These are phyloP conservation scores for Penicillium goetzii DNA, from an alignment of 495 filamentous ascomycete genomes.

Conservation along the genomic window DNA sequence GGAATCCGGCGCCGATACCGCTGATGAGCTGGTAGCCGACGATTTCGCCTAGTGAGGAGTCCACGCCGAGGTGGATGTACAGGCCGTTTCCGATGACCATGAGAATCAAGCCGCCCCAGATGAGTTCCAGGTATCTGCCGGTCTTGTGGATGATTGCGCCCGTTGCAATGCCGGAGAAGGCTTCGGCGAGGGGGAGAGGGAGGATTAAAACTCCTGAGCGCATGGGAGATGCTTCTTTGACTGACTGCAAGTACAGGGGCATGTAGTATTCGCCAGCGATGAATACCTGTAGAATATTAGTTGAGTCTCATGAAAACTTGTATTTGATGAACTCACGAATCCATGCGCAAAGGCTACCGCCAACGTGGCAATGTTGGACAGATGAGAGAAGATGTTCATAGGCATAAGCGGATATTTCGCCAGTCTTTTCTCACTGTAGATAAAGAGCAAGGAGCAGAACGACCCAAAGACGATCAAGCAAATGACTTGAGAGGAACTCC, in stretches of 20 bases:
- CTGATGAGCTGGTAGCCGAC: conserved; percentile 64
- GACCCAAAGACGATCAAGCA: conserved; percentile 77
- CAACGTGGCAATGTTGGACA: conserved; percentile 63
- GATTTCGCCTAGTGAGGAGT: conserved; percentile 47
- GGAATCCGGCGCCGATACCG: conserved; percentile 55
- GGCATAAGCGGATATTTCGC: conserved; percentile 81
- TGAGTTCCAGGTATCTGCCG: conserved; percentile 61
- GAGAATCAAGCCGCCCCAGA: conserved; percentile 52
- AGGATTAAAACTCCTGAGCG: conserved; percentile 57
- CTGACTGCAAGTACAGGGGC: conserved; percentile 62
- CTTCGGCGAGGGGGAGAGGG: conserved; percentile 55
- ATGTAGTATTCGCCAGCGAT: conserved; percentile 61
- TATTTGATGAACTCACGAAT: conserved; percentile 43
- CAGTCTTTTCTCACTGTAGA: conserved; percentile 68
- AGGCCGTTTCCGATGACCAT: conserved; percentile 57
- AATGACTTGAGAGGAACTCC: conserved; percentile 74
- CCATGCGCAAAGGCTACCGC: conserved; percentile 56
- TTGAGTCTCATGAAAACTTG: not conserved
- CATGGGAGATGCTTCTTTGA: conserved; percentile 52
- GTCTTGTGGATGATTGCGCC: conserved; percentile 63
- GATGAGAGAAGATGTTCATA: conserved; percentile 61
- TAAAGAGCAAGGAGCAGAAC: conserved; percentile 64
- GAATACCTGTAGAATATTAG: conserved; percentile 42
- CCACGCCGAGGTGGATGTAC: conserved; percentile 49
- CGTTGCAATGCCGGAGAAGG: conserved; percentile 49